A percentile compares a stretch with the other conserved stretches of the same genome.
phyloP scores from a whole-genome alignment of 2,329 filamentous ascomycete genomes.

The Fusarium agapanthi region DNA sequence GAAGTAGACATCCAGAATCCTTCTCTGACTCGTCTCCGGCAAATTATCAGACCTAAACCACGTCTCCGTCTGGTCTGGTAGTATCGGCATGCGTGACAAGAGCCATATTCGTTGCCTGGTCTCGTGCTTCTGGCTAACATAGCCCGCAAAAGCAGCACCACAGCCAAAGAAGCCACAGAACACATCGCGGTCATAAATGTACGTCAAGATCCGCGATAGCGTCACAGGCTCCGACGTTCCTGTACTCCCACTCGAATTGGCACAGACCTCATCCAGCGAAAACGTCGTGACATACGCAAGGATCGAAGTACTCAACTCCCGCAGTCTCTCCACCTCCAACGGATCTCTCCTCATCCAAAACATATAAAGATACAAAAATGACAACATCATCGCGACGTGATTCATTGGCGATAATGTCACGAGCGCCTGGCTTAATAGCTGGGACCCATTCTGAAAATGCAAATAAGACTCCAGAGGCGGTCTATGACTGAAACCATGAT shows the following conservation, averaged over 20 bases:
- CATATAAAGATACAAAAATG: conserved; percentile 5
- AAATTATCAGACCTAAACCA: not conserved
- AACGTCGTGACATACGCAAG: conserved; percentile 4
- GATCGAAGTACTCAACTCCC: not conserved
- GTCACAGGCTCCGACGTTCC: not conserved
- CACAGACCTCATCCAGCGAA: not conserved
- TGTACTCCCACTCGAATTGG: not conserved
- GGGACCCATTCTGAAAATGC: conserved; percentile 3
- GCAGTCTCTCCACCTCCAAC: not conserved
- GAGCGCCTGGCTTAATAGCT: not conserved
- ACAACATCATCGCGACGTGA: conserved; percentile 10
- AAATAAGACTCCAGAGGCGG: conserved; percentile 1
- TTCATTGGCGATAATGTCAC: not conserved
- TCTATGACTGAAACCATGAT: not conserved
- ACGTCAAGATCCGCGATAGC: not conserved
- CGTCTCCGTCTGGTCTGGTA: not conserved
- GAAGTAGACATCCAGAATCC: conserved; percentile 1
- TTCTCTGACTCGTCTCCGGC: not conserved
- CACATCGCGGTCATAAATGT: conserved; percentile 4
- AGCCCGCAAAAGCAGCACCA: not conserved
- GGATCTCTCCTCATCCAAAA: conserved; percentile 13
- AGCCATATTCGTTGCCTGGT: conserved; percentile 11
- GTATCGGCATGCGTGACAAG: not conserved
- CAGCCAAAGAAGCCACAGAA: conserved; percentile 15
- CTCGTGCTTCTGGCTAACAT: conserved; percentile 8